Evolutionary conservation across 2,329 filamentous ascomycete genomes (phyloP), one percentile per base, ranked within the genome.

Genomic region (Talaromyces sp.): DNA sequence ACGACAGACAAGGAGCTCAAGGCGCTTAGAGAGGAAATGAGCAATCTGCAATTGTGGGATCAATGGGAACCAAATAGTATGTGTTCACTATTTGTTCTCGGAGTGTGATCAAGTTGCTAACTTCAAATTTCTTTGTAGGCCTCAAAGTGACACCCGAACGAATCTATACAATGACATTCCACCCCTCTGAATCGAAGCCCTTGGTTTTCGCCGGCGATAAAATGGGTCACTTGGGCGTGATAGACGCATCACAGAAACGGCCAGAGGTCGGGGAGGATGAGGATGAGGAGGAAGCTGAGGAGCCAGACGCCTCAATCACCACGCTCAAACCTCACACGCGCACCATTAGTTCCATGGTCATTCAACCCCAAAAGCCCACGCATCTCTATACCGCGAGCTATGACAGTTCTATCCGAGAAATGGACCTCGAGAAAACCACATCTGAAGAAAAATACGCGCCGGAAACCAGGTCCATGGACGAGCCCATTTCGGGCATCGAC

Each of bases 141-240:
- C 95, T 97, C 68, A 98, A 97, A 71, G 88, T 97, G 55, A 93
- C 90, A 0, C 93, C 92, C 0, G 91, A 96, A 66, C 81, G 93
- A 58, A 84, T 96, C 14, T 99, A 98, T 70, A 84, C 90, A 0
- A 86, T 98, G 68, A 87, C 88, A 0, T 93, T 99, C 67, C 95
- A 99, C 68, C 95, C 95, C 0, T 93, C 87, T 0, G 81, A 87
- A 61, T 86, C 93, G 2, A 98, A 98, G 69, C 87, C 93, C 0
- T 80, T 99, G 2, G 83, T 98, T 1, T 96, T 99, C 71, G 93
- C 93, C 0, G 93, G 93, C 11, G 95, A 99, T 69, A 99, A 99
- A 72, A 84, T 96, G 65, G 93, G 95, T 1, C 90, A 91, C 26
- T 81, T 98, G 61, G 95, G 95, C 0, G 85, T 99, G 0, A 93